phyloP scores from a whole-genome alignment of 345 rosid species.

The Psidium guajava region DNA sequence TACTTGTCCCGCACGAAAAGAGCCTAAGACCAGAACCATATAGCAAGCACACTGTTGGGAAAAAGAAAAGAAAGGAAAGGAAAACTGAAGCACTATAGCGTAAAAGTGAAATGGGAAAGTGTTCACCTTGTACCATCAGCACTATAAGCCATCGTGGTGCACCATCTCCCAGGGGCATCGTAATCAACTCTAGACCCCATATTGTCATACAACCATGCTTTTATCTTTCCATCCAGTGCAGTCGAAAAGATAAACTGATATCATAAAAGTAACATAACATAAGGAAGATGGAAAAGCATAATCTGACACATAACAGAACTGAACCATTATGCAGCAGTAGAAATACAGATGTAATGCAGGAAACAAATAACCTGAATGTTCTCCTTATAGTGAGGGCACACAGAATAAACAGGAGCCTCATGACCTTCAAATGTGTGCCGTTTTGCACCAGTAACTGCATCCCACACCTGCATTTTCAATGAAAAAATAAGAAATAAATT shows the following conservation, averaged over 20 bases:
- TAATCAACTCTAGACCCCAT: constrained; percentile 81
- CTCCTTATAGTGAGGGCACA: constrained; percentile 40
- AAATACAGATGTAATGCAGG: background rate
- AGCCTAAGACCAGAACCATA: constrained; percentile 22
- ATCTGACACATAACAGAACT: background rate
- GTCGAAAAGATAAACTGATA: constrained; percentile 80
- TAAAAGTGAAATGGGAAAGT: background rate
- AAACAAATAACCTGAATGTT: constrained; percentile 21
- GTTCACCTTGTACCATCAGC: constrained; percentile 72
- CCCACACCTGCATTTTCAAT: constrained; percentile 29
- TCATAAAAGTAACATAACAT: background rate
- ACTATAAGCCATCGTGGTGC: constrained; percentile 77
- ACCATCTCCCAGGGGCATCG: constrained; percentile 81
- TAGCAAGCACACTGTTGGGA: background rate
- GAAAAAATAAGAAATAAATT: background rate
- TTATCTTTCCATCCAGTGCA: constrained; percentile 80
- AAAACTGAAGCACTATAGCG: background rate
- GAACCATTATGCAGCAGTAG: background rate
- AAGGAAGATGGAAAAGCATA: background rate
- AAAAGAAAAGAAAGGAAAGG: background rate
- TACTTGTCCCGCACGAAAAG: constrained; percentile 70
- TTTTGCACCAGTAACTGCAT: constrained; percentile 20
- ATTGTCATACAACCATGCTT: constrained; percentile 82
- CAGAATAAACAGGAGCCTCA: constrained; percentile 50
- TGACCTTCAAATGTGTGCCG: constrained; percentile 37